phyloP scores from a whole-genome alignment of 116 monocot genomes.

The Zostera marina region DNA sequence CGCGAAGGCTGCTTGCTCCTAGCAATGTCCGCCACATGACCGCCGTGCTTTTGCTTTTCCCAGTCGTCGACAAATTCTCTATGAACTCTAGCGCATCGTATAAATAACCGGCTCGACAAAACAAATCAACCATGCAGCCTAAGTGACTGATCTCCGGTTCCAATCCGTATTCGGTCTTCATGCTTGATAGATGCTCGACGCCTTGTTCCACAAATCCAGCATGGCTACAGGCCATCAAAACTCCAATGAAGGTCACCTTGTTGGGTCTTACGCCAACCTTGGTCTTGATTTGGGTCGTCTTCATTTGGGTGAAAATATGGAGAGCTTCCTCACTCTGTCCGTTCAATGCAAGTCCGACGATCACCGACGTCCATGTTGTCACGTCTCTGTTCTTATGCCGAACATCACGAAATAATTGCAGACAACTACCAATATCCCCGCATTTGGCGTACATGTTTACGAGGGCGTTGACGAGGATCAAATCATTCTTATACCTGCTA shows the following conservation, averaged over 20 bases:
- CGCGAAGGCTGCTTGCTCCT: constrained; percentile 5
- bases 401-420: constrained; percentile 7
- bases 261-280: neutral
- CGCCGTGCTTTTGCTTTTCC: neutral
- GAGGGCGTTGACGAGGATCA: constrained; percentile 7
- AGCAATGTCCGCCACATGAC: constrained; percentile 17
- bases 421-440: constrained; percentile 2
- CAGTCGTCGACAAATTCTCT: constrained; percentile 1
- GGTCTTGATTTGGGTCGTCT: constrained; percentile 11
- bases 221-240: constrained; percentile 14
- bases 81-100: constrained; percentile 6
- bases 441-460: constrained; percentile 9
- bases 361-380: constrained; percentile 10
- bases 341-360: constrained; percentile 7
- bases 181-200: constrained; percentile 3
- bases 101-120: constrained; percentile 12
- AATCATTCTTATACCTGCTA: neutral
- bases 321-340: constrained; percentile 9
- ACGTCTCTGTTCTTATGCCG: constrained; percentile 1
- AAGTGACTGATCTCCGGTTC: constrained; percentile 11
- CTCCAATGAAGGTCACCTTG: constrained; percentile 12
- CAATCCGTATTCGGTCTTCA: constrained; percentile 4
- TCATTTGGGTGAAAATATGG: constrained; percentile 5
- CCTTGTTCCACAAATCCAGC: constrained; percentile 16
- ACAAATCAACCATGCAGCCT: constrained; percentile 13